Evolutionary conservation across 805 yeast species (phyloP).

Genomic region (Cyberlindnera xylosilytica): DNA sequence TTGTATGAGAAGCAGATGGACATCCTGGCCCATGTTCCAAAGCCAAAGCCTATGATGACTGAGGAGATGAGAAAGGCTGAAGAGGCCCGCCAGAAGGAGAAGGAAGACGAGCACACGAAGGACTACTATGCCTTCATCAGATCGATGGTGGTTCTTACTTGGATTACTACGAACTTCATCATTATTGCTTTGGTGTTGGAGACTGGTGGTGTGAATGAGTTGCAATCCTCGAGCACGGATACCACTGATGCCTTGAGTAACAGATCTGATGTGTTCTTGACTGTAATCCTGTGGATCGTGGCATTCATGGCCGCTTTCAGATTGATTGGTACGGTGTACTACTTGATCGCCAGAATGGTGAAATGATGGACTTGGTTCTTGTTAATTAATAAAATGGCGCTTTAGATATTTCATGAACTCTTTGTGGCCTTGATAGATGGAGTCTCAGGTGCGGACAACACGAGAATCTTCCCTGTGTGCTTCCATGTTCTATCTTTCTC

Average conservation of each 20-base stretch:
- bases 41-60: constrained; percentile 25
- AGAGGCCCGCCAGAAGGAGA: constrained; percentile 32
- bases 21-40: constrained; percentile 41
- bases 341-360: constrained; percentile 40
- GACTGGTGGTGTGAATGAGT: constrained; percentile 69
- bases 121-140: constrained; percentile 89
- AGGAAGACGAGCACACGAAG: constrained; percentile 54
- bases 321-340: constrained; percentile 69
- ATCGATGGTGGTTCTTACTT: constrained; percentile 80
- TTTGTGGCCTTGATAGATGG: too few species aligned
- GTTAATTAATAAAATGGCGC: too few species aligned
- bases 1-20: constrained; percentile 65
- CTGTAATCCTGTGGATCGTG: constrained; percentile 89
- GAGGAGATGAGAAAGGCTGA: constrained; percentile 30
- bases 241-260: constrained; percentile 7
- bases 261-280: constrained; percentile 65
- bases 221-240: constrained; percentile 10
- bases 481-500: too few species aligned
- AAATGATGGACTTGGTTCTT: constrained; percentile 26
- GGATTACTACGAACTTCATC: constrained; percentile 86
- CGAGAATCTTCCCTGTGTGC: too few species aligned
- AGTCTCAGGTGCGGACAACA: too few species aligned
- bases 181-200: constrained; percentile 80
- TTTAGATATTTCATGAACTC: too few species aligned
- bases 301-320: constrained; percentile 86